Conservation (phyloP, 805 yeast genomes). For the Myxozyma vanderwaltii region DNA sequence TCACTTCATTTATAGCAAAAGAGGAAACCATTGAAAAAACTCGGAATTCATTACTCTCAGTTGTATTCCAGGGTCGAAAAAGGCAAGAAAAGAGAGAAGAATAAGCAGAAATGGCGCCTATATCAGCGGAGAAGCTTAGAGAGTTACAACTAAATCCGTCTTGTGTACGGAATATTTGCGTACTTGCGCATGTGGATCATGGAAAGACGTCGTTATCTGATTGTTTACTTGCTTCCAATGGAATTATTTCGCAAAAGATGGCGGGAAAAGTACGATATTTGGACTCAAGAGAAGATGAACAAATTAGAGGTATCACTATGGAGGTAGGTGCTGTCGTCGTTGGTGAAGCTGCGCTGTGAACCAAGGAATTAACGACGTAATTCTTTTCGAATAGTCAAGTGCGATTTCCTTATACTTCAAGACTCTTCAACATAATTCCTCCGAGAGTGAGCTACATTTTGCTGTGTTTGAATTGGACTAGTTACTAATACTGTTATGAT, state of each 20-base stretch:
- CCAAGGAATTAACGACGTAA: background rate
- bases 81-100: background rate
- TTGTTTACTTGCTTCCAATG: constrained; percentile 89
- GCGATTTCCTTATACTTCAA: constrained; percentile 92
- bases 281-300: constrained; percentile 95
- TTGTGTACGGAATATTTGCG: constrained; percentile 84
- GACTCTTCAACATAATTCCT: constrained; percentile 43
- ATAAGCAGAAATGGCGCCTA: constrained; percentile 35
- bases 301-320: constrained; percentile 95
- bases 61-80: background rate
- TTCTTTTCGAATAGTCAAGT: constrained; percentile 54
- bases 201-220: constrained; percentile 96
- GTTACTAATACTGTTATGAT: constrained; percentile 11
- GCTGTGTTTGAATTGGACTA: background rate
- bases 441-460: constrained; percentile 12
- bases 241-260: constrained; percentile 89
- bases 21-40: background rate
- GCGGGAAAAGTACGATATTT: constrained; percentile 94
- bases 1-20: too few relatives aligned
- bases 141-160: constrained; percentile 69
- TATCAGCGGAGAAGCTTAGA: constrained; percentile 64
- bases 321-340: constrained; percentile 46
- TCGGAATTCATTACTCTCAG: background rate
- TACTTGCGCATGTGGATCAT: constrained; percentile 97
- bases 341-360: too few relatives aligned